A percentile compares a stretch with the other conserved stretches of the same genome.
These are phyloP conservation scores for Aspergillus sp. DNA, from an alignment of 2,329 filamentous ascomycete genomes.

Conservation along the genomic window DNA sequence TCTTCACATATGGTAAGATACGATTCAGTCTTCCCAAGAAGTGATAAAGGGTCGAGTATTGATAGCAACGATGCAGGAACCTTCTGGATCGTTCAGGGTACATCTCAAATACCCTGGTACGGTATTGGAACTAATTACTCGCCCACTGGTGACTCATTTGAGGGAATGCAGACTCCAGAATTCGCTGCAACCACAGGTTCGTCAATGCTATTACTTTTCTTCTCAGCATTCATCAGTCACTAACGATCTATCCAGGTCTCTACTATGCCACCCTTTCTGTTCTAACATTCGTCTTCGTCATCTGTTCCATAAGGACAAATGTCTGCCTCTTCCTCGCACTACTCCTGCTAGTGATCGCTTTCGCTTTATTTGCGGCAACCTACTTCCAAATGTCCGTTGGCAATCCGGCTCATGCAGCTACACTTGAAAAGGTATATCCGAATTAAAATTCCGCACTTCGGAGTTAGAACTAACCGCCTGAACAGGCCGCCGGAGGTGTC, in stretches of 20 bases:
- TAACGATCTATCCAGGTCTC: neutral
- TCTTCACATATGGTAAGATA: neutral
- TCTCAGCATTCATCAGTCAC: neutral
- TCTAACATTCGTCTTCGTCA: neutral
- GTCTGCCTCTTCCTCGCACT: neutral
- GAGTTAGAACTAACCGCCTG: neutral
- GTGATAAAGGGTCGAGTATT: neutral
- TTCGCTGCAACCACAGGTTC: neutral
- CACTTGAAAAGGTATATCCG: neutral
- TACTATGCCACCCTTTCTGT: neutral
- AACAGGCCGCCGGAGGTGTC: neutral
- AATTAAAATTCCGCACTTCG: neutral
- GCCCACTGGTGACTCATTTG: neutral
- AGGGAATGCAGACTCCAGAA: neutral
- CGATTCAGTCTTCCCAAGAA: neutral
- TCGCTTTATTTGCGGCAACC: neutral
- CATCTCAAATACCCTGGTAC: neutral
- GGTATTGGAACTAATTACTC: neutral
- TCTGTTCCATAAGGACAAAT: neutral
- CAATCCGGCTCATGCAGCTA: neutral
- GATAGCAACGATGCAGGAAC: neutral
- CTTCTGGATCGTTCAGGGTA: neutral
- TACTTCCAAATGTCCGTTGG: neutral
- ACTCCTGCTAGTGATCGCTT: neutral
- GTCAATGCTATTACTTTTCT: neutral